These are phyloP conservation scores for Furcasterigmium sp. DNA, from an alignment of 2,329 filamentous ascomycete species.

Conservation along the genomic window DNA sequence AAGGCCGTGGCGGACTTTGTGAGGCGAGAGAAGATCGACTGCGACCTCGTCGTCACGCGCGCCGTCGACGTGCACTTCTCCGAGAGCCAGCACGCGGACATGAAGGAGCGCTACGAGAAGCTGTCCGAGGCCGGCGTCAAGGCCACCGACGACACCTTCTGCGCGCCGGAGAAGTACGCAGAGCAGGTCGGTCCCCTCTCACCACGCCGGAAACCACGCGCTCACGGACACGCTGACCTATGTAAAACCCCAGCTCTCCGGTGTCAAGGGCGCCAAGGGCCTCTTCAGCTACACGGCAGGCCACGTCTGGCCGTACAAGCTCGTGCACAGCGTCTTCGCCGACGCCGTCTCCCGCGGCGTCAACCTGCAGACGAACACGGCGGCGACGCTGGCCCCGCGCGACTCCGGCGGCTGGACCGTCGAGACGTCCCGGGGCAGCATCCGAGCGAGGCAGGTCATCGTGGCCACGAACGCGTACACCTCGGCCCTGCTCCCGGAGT, in stretches of 20 bases:
- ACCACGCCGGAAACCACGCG: too few relatives aligned
- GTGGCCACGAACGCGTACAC: slow-evolving; percentile 67
- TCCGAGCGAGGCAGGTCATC: slow-evolving; percentile 49
- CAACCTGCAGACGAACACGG: slow-evolving; percentile 19
- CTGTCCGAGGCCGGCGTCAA: slow-evolving; percentile 21
- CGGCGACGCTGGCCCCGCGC: slow-evolving; percentile 12
- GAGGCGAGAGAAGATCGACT: slow-evolving; percentile 32
- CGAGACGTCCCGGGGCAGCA: slow-evolving; percentile 47
- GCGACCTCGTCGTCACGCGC: slow-evolving; percentile 35
- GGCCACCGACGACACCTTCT: slow-evolving; percentile 21
- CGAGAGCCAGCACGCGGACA: slow-evolving; percentile 10
- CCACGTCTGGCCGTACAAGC: slow-evolving; percentile 25
- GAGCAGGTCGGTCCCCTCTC: slow-evolving; percentile 16
- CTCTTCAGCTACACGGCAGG: slow-evolving; percentile 23
- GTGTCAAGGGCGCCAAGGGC: slow-evolving; percentile 24
- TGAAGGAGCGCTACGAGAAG: slow-evolving; percentile 22
- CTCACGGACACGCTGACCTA: too few relatives aligned
- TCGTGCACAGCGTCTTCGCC: slow-evolving; percentile 19
- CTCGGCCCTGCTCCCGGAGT: slow-evolving; percentile 52
- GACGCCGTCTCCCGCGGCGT: slow-evolving; percentile 13
- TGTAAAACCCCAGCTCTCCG: slow-evolving; percentile 25
- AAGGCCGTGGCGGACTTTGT: slow-evolving; percentile 27
- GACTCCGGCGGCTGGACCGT: slow-evolving; percentile 11
- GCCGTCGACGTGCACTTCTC: slow-evolving; percentile 32
- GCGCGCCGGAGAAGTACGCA: slow-evolving; percentile 18